A percentile compares a stretch with the other conserved stretches of the same genome.
phyloP scores from a whole-genome alignment of 2,329 filamentous ascomycete species.

The Cryphonectria naterciae region DNA sequence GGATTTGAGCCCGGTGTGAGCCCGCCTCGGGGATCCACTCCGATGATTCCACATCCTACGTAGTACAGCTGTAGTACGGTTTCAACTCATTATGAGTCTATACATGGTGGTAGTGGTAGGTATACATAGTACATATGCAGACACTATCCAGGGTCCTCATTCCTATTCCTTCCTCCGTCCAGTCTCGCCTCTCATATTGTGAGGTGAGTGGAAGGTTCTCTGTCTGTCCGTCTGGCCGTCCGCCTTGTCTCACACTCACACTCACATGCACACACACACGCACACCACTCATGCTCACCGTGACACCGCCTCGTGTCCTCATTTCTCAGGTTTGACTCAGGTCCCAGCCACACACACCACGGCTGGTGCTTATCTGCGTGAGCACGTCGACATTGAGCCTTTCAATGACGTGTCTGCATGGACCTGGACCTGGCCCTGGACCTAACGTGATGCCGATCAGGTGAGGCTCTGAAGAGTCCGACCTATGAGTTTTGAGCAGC shows the following conservation, averaged over 20 bases:
- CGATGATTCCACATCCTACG: neutral
- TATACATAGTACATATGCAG: neutral
- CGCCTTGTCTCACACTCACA: too few relatives aligned
- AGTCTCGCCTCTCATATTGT: neutral
- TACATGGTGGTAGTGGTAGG: neutral
- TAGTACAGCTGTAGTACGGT: neutral
- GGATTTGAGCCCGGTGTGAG: neutral
- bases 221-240: neutral
- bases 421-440: too few relatives aligned
- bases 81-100: neutral
- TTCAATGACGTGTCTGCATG: neutral
- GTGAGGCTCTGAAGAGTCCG: neutral
- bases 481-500: neutral
- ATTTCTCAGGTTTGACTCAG: neutral
- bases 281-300: neutral
- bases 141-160: neutral
- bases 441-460: neutral
- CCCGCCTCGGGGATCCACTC: slow-evolving; percentile 5
- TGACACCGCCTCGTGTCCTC: neutral
- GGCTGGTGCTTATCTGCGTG: neutral
- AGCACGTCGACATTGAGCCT: neutral
- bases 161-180: neutral
- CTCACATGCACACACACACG: too few relatives aligned
- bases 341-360: neutral
- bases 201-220: neutral